These are phyloP conservation scores for Quillaja saponaria DNA, from an alignment of 306 rosid species.

Conservation along the genomic window DNA sequence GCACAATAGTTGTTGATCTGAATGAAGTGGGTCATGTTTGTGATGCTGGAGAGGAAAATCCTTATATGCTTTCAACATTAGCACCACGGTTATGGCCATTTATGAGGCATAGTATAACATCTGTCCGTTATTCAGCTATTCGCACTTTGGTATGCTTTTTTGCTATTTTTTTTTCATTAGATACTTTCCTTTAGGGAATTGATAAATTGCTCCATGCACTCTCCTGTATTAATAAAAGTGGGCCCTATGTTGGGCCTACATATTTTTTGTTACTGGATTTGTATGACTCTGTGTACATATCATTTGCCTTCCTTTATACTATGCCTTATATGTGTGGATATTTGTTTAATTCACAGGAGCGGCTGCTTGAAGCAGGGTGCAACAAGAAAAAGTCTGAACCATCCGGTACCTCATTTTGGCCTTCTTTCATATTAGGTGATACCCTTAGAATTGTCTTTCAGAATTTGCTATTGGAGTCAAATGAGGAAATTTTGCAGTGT, in stretches of 20 bases:
- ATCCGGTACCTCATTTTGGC: slow-evolving; percentile 72
- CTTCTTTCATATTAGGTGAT: slow-evolving; percentile 84
- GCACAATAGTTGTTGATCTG: slow-evolving; percentile 44
- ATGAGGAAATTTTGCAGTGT: slow-evolving; percentile 78
- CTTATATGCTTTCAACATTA: slow-evolving; percentile 69
- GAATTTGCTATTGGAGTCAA: slow-evolving; percentile 87
- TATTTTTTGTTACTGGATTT: too few relatives aligned
- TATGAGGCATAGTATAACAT: slow-evolving; percentile 92
- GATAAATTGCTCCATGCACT: too few relatives aligned
- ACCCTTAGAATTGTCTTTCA: slow-evolving; percentile 92
- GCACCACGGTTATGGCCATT: slow-evolving; percentile 98
- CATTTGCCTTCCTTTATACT: too few relatives aligned
- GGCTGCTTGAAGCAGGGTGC: slow-evolving; percentile 90
- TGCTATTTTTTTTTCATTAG: background rate
- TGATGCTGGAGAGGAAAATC: slow-evolving; percentile 60
- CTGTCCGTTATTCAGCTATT: slow-evolving; percentile 91
- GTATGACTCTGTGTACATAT: too few relatives aligned
- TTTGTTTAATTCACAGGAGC: slow-evolving; percentile 75
- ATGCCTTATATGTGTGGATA: too few relatives aligned
- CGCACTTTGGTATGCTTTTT: slow-evolving; percentile 75
- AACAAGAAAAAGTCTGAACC: slow-evolving; percentile 60
- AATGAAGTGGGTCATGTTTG: slow-evolving; percentile 52
- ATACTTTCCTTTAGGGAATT: background rate
- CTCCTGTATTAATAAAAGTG: too few relatives aligned
- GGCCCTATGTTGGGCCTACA: too few relatives aligned